Evolutionary conservation across 805 yeast species (phyloP), one percentile per base, ranked within the genome.

Genomic region (Yamadazyma takamatsuzukensis): DNA sequence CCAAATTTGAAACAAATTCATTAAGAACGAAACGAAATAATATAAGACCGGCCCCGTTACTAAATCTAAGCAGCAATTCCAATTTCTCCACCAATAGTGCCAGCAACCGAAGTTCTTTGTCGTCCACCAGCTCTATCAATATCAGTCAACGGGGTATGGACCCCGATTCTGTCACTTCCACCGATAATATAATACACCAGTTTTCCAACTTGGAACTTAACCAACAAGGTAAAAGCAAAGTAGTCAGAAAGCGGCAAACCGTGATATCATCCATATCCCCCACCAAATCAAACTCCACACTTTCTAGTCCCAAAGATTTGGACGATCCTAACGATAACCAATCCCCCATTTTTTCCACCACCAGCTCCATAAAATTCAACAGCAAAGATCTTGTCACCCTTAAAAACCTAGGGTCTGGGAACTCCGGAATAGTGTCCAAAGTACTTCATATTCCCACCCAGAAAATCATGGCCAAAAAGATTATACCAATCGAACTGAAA

Each of bases 341-440:
- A 12, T 49, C 64, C 14, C 70, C 70, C 3, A 42, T 59, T 10
- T 39, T 25, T 30, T 50, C 63, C 17, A 56, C 70, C 16, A 60
- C 67, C 1, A 39, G 61, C 2, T 30, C 55, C 11, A 35, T 61
- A 15, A 53, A 48, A 27, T 47, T 66, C 21, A 51, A 54, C 32
- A 60, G 53, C 41, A 78, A 77, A 26, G 96, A 93, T 49, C 59
- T 93, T 16, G 75, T 88, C 11, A 76, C 79, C 21, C 55, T 93
- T 32, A 79, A 85, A 39, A 79, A 78, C 40, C 68, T 93, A 31
- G 99, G 99, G 7, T 73, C 86, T 18, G 99, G 99, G 9, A 89
- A 86, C 53, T 87, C 96, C 9, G 99, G 99, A 2, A 79, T 87
- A 2, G 99, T 93, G 3, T 67, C 83, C 28, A 87, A 89, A 51